These are phyloP conservation scores for Colletotrichum viniferum DNA, from an alignment of 2,329 filamentous ascomycete genomes.

Conservation along the genomic window DNA sequence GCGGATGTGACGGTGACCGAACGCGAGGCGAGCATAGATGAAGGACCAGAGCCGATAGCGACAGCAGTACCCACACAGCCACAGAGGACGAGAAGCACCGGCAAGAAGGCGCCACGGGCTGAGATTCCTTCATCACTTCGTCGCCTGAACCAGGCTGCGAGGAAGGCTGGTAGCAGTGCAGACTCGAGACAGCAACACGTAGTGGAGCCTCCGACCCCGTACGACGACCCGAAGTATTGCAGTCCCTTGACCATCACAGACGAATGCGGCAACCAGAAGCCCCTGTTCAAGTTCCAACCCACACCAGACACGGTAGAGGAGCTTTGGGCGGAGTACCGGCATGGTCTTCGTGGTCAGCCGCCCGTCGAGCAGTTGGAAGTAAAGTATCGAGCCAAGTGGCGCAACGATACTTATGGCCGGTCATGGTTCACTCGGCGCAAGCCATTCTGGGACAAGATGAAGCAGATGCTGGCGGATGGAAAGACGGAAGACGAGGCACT, in stretches of 20 bases:
- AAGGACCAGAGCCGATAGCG: neutral
- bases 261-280: neutral
- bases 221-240: conserved; percentile 7
- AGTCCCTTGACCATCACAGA: neutral
- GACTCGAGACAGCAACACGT: neutral
- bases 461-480: neutral
- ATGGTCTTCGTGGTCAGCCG: conserved; percentile 6
- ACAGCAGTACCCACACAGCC: neutral
- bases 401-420: neutral
- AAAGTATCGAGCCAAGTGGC: conserved; percentile 16
- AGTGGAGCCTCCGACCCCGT: neutral
- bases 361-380: conserved; percentile 10
- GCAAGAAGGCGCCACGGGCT: neutral
- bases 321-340: conserved; percentile 20
- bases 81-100: neutral
- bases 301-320: conserved; percentile 12
- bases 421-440: conserved; percentile 21
- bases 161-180: neutral
- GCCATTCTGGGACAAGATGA: conserved; percentile 13
- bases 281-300: conserved; percentile 10
- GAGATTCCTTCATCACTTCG: neutral
- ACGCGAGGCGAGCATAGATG: fast-evolving
- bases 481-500: conserved; percentile 5
- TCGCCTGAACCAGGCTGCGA: neutral
- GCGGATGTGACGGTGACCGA: neutral